Conservation (phyloP, 257 asterid genomes). For the Nicotiana benthamiana region DNA sequence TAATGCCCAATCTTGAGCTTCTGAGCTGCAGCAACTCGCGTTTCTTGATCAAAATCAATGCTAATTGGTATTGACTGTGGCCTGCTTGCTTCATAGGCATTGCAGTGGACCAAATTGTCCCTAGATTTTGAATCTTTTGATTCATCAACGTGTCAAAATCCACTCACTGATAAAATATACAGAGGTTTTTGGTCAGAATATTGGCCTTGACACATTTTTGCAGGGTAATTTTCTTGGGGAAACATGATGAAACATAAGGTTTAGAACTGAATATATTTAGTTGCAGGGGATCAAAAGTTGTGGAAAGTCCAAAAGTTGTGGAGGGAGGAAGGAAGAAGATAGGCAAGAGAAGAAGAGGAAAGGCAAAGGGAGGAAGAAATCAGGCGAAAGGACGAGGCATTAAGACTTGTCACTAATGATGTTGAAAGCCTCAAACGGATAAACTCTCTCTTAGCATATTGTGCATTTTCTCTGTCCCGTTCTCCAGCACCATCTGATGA, state of each 20-base stretch:
- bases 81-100: conserved; percentile 60
- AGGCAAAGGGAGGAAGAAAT: too few relatives aligned
- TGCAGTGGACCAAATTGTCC: conserved; percentile 27
- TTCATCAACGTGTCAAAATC: conserved; percentile 26
- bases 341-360: too few relatives aligned
- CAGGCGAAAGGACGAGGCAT: too few relatives aligned
- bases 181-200: conserved; percentile 29
- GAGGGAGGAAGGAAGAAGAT: too few relatives aligned
- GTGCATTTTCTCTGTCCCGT: too few relatives aligned
- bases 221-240: conserved; percentile 8
- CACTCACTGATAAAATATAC: conserved; percentile 40
- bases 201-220: conserved; percentile 5
- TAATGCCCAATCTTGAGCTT: conserved; percentile 61
- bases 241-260: conserved; percentile 10
- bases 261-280: conserved; percentile 14
- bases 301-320: conserved; percentile 16
- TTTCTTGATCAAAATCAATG: conserved; percentile 41
- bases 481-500: too few relatives aligned
- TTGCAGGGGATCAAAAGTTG: conserved; percentile 8
- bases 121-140: conserved; percentile 15
- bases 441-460: too few relatives aligned
- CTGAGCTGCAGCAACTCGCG: conserved; percentile 32
- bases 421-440: too few relatives aligned
- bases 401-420: too few relatives aligned
- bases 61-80: conserved; percentile 40